phyloP scores from a whole-genome alignment of 139 green algal genomes.

The Nannochloris sp. region DNA sequence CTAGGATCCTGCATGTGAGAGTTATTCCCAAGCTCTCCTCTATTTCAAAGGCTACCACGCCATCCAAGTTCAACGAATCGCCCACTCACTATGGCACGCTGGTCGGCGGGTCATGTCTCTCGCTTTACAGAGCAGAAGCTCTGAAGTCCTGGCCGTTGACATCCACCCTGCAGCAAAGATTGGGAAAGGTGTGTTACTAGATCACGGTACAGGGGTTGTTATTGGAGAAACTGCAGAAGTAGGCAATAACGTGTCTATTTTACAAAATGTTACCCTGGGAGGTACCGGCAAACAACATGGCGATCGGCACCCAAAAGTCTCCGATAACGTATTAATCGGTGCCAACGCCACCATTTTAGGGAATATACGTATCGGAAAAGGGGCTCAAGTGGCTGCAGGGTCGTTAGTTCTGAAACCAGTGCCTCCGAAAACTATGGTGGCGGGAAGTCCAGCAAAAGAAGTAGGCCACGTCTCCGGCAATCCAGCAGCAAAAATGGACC shows the following conservation, averaged over 20 bases:
- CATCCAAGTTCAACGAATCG: conserved; percentile 86
- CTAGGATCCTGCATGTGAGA: conserved; percentile 62
- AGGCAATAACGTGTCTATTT: conserved; percentile 88
- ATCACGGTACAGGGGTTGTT: conserved; percentile 81
- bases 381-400: conserved; percentile 76
- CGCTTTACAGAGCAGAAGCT: conserved; percentile 62
- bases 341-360: conserved; percentile 83
- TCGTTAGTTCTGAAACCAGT: conserved; percentile 88
- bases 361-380: conserved; percentile 88
- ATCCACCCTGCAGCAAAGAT: conserved; percentile 92
- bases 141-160: conserved; percentile 84
- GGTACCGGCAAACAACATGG: conserved; percentile 92
- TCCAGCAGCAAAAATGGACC: conserved; percentile 25
- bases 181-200: conserved; percentile 89
- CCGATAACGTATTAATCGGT: conserved; percentile 87
- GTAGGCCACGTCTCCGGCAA: conserved; percentile 63
- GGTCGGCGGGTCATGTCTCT: conserved; percentile 74
- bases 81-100: conserved; percentile 76
- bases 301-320: conserved; percentile 92
- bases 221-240: conserved; percentile 93
- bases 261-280: conserved; percentile 94
- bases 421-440: conserved; percentile 69
- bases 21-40: conserved; percentile 63
- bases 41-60: conserved; percentile 97
- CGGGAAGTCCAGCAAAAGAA: conserved; percentile 74